phyloP scores from a whole-genome alignment of 805 yeast genomes.

The Metschnikowia koreensis region DNA sequence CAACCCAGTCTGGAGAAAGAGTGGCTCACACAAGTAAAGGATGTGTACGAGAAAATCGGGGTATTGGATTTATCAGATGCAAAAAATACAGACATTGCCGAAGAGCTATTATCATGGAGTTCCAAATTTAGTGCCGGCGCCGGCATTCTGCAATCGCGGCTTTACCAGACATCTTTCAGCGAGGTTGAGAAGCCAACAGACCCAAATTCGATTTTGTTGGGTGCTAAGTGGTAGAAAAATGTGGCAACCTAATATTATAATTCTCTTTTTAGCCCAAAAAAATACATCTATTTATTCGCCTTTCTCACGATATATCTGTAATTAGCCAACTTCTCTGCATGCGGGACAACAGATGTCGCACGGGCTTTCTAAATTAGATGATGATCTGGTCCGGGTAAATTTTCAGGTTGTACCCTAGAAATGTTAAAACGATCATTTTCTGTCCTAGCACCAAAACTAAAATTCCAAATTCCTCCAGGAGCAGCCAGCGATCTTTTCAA shows the following conservation, averaged over 20 bases:
- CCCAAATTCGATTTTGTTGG: slow-evolving; percentile 45
- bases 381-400: neutral
- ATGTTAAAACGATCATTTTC: slow-evolving; percentile 7
- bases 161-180: slow-evolving; percentile 47
- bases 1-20: slow-evolving; percentile 36
- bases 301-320: neutral
- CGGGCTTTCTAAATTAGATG: neutral
- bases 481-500: neutral
- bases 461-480: neutral
- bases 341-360: neutral
- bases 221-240: slow-evolving; percentile 52
- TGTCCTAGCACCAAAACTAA: neutral
- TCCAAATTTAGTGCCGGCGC: slow-evolving; percentile 28
- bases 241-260: neutral
- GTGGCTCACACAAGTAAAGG: slow-evolving; percentile 42
- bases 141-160: slow-evolving; percentile 32
- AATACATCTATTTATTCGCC: neutral
- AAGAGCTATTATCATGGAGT: slow-evolving; percentile 32
- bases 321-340: neutral
- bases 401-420: neutral
- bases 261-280: neutral
- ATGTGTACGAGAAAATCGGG: slow-evolving; percentile 34
- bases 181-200: slow-evolving; percentile 54
- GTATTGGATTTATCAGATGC: slow-evolving; percentile 14
- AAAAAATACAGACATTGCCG: slow-evolving; percentile 13